Percentiles rank a stretch among this genome's conserved stretches.
Conservation (phyloP, 768 basidiomycete genomes). For the Dacryopinax spathularia region DNA sequence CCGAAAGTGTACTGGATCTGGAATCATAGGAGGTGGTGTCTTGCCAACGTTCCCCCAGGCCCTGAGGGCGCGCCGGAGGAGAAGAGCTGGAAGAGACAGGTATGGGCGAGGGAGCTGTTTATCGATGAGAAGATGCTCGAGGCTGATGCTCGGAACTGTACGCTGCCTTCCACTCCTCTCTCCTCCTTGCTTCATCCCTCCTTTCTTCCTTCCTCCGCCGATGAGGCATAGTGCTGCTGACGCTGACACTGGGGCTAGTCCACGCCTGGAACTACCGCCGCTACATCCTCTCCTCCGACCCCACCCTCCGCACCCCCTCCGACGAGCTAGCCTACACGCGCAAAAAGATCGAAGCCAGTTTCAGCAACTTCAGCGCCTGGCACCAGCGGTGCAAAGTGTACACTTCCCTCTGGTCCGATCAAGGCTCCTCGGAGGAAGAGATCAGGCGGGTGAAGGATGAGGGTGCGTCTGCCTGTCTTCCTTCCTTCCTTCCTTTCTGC, state of each 20-base stretch:
- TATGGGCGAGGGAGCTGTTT: slow-evolving; percentile 75
- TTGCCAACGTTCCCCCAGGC: slow-evolving; percentile 68
- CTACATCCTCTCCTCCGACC: slow-evolving; percentile 63
- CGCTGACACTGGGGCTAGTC: slow-evolving; percentile 35
- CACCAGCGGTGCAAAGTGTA: slow-evolving; percentile 86
- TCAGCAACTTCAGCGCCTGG: slow-evolving; percentile 98
- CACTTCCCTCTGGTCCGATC: slow-evolving; percentile 47
- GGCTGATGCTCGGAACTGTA: slow-evolving; percentile 85
- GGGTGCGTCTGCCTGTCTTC: slow-evolving; percentile 33
- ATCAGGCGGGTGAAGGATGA: slow-evolving; percentile 45
- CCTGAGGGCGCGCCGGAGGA: slow-evolving; percentile 31
- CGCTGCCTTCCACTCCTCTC: slow-evolving; percentile 18
- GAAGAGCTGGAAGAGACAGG: slow-evolving; percentile 57
- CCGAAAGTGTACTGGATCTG: slow-evolving; percentile 99
- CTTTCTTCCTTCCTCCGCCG: neutral
- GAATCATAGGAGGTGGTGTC: slow-evolving; percentile 94
- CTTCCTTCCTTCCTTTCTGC: neutral
- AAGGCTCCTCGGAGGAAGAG: slow-evolving; percentile 34
- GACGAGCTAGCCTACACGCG: slow-evolving; percentile 78
- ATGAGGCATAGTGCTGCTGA: neutral
- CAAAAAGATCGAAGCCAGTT: slow-evolving; percentile 81
- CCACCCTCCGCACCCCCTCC: slow-evolving; percentile 35
- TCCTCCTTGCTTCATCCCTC: no score
- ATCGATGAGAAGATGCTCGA: slow-evolving; percentile 89
- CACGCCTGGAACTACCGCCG: slow-evolving; percentile 91